Percentiles rank a stretch among this genome's conserved stretches.
phyloP scores from a whole-genome alignment of 2,329 filamentous ascomycete species.

The Colletotrichum sansevieriae region DNA sequence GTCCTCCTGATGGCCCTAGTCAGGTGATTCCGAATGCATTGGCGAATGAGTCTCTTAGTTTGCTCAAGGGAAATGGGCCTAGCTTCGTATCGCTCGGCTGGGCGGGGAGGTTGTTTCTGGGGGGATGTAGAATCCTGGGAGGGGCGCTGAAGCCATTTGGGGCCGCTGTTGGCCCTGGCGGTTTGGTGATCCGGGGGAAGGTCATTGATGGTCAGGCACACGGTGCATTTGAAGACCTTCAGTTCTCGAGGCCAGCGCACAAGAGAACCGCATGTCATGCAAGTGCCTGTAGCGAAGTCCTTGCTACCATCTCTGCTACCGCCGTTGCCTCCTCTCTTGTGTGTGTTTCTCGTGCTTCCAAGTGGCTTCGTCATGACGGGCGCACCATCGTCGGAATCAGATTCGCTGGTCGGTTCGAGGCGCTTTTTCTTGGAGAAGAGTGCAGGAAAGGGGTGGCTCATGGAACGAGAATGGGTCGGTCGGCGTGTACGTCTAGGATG shows the following conservation, averaged over 20 bases:
- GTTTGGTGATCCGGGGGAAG: conserved; percentile 52
- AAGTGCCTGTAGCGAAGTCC: conserved; percentile 78
- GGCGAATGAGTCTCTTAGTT: conserved; percentile 64
- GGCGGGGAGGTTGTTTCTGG: conserved; percentile 28
- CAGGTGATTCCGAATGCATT: conserved; percentile 56
- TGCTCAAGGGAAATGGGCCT: conserved; percentile 68
- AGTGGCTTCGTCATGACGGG: conserved; percentile 45
- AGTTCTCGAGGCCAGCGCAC: conserved; percentile 83
- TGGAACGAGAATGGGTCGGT: conserved; percentile 71
- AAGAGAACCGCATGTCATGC: conserved; percentile 87
- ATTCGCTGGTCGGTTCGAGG: conserved; percentile 53
- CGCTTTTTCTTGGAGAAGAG: conserved; percentile 75
- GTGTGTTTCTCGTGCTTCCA: conserved; percentile 48
- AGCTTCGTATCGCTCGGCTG: conserved; percentile 32
- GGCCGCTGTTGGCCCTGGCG: conserved; percentile 29
- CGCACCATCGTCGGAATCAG: conserved; percentile 51
- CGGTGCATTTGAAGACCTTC: conserved; percentile 83
- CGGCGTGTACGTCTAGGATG: conserved; percentile 47
- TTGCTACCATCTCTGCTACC: conserved; percentile 60
- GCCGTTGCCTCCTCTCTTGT: conserved; percentile 51
- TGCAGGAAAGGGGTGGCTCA: conserved; percentile 84
- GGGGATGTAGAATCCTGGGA: conserved; percentile 36
- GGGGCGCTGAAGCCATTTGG: conserved; percentile 41
- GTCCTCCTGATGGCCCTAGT: conserved; percentile 46
- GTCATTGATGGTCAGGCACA: conserved; percentile 89